These are phyloP conservation scores for Phytophthora pisi DNA, from an alignment of 352 stramenopile genomes.

Conservation along the genomic window DNA sequence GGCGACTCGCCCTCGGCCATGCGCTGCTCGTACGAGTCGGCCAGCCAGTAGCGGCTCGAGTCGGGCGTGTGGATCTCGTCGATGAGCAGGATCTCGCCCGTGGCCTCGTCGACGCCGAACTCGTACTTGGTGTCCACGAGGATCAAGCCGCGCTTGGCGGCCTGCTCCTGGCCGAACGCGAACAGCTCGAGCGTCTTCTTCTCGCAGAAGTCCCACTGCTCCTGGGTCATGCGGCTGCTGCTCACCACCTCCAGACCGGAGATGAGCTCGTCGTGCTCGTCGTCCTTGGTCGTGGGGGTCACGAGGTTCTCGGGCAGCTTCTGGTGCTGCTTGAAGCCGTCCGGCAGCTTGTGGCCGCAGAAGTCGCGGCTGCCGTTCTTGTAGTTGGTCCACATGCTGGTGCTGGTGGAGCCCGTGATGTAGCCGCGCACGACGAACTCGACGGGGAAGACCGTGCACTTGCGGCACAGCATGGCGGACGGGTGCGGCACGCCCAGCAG, in stretches of 20 bases:
- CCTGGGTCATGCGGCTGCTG: conserved; percentile 95
- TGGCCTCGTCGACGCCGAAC: conserved; percentile 75
- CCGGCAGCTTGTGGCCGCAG: conserved; percentile 95
- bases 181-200: conserved; percentile 93
- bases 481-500: conserved; percentile 94
- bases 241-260: conserved; percentile 92
- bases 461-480: conserved; percentile 96
- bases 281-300: conserved; percentile 99
- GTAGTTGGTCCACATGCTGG: conserved; percentile 99
- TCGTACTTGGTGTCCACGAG: conserved; percentile 99
- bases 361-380: conserved; percentile 95
- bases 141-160: conserved; percentile 93
- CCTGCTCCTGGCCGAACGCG: conserved; percentile 93
- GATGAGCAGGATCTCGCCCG: conserved; percentile 95
- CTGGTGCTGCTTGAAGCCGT: conserved; percentile 97
- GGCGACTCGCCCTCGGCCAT: conserved; percentile 91
- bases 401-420: conserved; percentile 97
- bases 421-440: conserved; percentile 99
- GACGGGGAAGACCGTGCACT: conserved; percentile 97
- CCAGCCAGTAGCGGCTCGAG: conserved; percentile 95
- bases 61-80: conserved; percentile 99
- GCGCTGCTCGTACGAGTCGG: conserved; percentile 89
- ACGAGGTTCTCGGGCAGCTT: conserved; percentile 95
- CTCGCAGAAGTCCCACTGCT: conserved; percentile 96
- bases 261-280: conserved; percentile 98